Conservation (phyloP, 139 green algal genomes). For the Nannochloris sp. region DNA sequence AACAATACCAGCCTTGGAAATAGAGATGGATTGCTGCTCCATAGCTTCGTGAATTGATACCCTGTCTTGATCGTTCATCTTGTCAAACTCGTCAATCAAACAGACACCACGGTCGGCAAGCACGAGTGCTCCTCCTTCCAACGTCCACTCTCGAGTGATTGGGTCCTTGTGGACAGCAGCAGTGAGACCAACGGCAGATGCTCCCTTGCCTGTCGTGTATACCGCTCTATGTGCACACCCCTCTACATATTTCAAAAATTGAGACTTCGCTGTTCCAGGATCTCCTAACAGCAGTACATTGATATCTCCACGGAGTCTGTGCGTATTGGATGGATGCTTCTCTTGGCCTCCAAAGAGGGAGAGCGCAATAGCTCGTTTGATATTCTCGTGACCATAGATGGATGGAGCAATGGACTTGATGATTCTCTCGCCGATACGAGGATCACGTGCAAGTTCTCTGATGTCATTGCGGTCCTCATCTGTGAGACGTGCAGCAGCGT, state of each 20-base stretch:
- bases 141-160: slow-evolving; percentile 91
- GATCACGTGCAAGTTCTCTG: slow-evolving; percentile 58
- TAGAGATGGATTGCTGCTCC: slow-evolving; percentile 99
- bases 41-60: slow-evolving; percentile 84
- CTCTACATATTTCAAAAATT: slow-evolving; percentile 99
- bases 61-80: slow-evolving; percentile 98
- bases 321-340: slow-evolving; percentile 56
- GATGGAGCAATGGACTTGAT: slow-evolving; percentile 92
- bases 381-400: slow-evolving; percentile 96
- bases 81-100: slow-evolving; percentile 99
- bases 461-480: slow-evolving; percentile 88
- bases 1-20: slow-evolving; percentile 97
- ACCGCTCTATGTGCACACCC: slow-evolving; percentile 84
- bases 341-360: slow-evolving; percentile 88
- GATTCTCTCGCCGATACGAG: slow-evolving; percentile 74
- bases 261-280: slow-evolving; percentile 86
- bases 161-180: slow-evolving; percentile 90
- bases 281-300: slow-evolving; percentile 98
- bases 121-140: slow-evolving; percentile 96
- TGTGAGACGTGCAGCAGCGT: slow-evolving; percentile 59
- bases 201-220: slow-evolving; percentile 98
- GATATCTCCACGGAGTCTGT: slow-evolving; percentile 91
- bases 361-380: slow-evolving; percentile 92
- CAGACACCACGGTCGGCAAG: slow-evolving; percentile 94
- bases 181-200: slow-evolving; percentile 92